Conservation (phyloP, 108 stramenopile genomes). For the Fistulifera pelliculosa region DNA sequence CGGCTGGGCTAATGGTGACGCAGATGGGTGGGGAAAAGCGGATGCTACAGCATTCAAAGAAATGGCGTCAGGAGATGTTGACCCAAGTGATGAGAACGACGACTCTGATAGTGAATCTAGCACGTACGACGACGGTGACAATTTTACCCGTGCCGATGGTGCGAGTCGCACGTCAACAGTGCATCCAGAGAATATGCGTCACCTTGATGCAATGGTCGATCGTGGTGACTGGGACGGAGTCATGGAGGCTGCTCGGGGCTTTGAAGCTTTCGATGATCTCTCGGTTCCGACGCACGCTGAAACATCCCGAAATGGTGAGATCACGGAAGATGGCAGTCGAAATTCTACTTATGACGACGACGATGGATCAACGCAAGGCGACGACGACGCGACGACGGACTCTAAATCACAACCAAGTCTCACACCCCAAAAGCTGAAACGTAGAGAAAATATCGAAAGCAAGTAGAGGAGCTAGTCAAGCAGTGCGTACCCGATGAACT, state of each 20-base stretch:
- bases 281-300: not conserved
- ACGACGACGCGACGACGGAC: not conserved
- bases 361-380: not conserved
- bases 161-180: slow-evolving; percentile 2
- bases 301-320: not conserved
- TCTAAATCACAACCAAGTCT: not conserved
- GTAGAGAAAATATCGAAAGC: slow-evolving; percentile 50
- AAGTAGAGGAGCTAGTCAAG: slow-evolving; percentile 67
- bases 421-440: slow-evolving; percentile 1
- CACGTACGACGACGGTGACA: slow-evolving; percentile 17
- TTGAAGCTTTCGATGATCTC: slow-evolving; percentile 3
- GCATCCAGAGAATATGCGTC: slow-evolving; percentile 12
- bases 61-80: not conserved
- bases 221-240: slow-evolving; percentile 38
- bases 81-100: slow-evolving; percentile 1
- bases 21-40: not conserved
- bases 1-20: not conserved
- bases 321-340: not conserved
- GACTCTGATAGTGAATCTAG: slow-evolving; percentile 5
- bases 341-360: not conserved
- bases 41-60: not conserved
- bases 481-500: slow-evolving; percentile 68
- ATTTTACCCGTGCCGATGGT: slow-evolving; percentile 7
- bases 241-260: slow-evolving; percentile 16
- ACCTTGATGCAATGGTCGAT: slow-evolving; percentile 29